phyloP scores from a whole-genome alignment of 2,329 filamentous ascomycete species.

The Cordyceps tenuipes region DNA sequence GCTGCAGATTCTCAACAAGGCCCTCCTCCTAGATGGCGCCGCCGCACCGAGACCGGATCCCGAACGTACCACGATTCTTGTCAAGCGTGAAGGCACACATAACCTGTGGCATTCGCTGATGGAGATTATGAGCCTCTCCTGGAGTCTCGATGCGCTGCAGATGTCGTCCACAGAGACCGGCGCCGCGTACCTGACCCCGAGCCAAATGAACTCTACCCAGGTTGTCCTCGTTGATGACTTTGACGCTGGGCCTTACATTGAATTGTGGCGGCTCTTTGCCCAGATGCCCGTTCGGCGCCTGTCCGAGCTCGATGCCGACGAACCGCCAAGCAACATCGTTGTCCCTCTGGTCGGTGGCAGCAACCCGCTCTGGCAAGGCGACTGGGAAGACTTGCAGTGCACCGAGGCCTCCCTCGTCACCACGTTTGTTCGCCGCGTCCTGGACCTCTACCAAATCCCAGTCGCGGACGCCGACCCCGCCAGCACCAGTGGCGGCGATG shows the following conservation, averaged over 20 bases:
- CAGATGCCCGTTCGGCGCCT: constrained; percentile 22
- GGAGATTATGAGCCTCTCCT: constrained; percentile 26
- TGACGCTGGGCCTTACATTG: constrained; percentile 26
- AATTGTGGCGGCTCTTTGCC: constrained; percentile 30
- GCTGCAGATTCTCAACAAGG: constrained; percentile 16
- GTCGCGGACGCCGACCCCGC: neutral
- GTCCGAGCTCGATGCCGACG: constrained; percentile 15
- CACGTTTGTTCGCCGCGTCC: constrained; percentile 25
- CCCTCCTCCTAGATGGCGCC: constrained; percentile 6
- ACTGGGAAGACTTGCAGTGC: constrained; percentile 27
- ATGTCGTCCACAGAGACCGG: constrained; percentile 17
- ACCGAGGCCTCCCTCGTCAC: constrained; percentile 16
- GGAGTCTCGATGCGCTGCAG: constrained; percentile 26
- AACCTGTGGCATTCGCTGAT: constrained; percentile 29
- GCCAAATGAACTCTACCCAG: constrained; percentile 21
- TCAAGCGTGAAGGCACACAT: constrained; percentile 26
- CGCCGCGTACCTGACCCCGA: constrained; percentile 16
- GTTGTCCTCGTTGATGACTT: constrained; percentile 28
- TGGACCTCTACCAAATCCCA: constrained; percentile 21
- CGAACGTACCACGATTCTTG: constrained; percentile 16
- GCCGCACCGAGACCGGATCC: neutral
- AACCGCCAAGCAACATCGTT: constrained; percentile 24
- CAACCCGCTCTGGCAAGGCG: constrained; percentile 35
- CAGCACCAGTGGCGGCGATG: neutral
- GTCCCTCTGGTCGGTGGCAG: constrained; percentile 31